Evolutionary conservation across 257 asterid genomes (phyloP).

Genomic region (Osmanthus fragrans): DNA sequence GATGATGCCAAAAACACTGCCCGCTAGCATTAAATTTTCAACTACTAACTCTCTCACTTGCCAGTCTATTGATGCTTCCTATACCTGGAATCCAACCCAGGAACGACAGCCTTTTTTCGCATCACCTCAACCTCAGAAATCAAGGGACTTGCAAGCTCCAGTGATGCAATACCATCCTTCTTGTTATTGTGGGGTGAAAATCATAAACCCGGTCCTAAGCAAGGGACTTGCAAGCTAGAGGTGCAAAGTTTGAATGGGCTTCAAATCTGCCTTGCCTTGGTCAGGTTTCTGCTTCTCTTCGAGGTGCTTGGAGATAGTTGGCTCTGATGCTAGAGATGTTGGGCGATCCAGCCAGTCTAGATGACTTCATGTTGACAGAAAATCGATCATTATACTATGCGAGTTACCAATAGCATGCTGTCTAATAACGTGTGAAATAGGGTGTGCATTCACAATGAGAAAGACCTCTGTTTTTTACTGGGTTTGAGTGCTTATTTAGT

Average conservation of each 20-base stretch:
- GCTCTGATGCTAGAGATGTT: constrained; percentile 21
- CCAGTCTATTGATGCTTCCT: constrained; percentile 44
- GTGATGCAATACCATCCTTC: constrained; percentile 39
- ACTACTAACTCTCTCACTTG: constrained; percentile 60
- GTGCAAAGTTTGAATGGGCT: too few species aligned
- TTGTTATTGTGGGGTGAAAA: constrained; percentile 75
- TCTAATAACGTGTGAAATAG: constrained; percentile 33
- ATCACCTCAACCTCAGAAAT: constrained; percentile 49
- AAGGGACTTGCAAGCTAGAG: constrained; percentile 34
- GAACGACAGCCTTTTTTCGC: constrained; percentile 37
- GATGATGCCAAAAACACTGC: too few species aligned
- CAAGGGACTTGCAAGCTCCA: constrained; percentile 38
- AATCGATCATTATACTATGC: constrained; percentile 27
- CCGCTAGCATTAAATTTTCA: constrained; percentile 43
- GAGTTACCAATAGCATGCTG: constrained; percentile 23
- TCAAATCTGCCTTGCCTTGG: constrained; percentile 14
- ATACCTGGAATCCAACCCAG: constrained; percentile 46
- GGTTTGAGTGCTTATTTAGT: background rate
- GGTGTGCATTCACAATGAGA: constrained; percentile 24
- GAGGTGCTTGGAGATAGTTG: constrained; percentile 41
- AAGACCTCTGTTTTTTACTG: background rate
- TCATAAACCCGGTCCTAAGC: constrained; percentile 78
- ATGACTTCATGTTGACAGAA: constrained; percentile 27
- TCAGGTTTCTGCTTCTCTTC: constrained; percentile 28
- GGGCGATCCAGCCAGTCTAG: constrained; percentile 23